These are phyloP conservation scores for Euryodendron excelsum DNA, from an alignment of 148 eudicot genomes.

Conservation along the genomic window DNA sequence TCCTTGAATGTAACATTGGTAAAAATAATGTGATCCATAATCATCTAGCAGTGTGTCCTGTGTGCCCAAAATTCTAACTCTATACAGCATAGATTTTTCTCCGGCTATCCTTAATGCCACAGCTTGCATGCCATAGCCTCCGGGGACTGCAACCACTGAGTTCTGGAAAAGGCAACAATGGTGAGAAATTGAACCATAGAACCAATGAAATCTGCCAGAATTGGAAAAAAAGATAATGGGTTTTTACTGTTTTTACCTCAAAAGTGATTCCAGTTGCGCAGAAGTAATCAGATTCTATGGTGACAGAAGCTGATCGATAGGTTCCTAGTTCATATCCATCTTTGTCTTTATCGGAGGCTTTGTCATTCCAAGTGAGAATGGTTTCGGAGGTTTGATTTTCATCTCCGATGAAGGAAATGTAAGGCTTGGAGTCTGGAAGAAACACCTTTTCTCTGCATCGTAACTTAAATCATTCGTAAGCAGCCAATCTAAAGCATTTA, in stretches of 20 bases:
- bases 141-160: conserved; percentile 55
- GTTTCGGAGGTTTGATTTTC: conserved; percentile 40
- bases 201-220: neutral
- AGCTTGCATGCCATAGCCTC: conserved; percentile 68
- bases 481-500: too few relatives aligned
- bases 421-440: conserved; percentile 65
- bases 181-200: neutral
- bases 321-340: conserved; percentile 60
- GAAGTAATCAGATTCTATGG: conserved; percentile 73
- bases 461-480: neutral
- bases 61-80: conserved; percentile 60
- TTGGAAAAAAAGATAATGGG: neutral
- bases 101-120: conserved; percentile 80
- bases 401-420: conserved; percentile 75
- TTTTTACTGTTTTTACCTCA: conserved; percentile 56
- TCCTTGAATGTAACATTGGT: conserved; percentile 72
- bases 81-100: conserved; percentile 60
- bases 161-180: conserved; percentile 38
- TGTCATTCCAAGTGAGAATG: conserved; percentile 65
- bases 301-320: conserved; percentile 63
- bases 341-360: conserved; percentile 59
- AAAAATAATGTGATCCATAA: conserved; percentile 69
- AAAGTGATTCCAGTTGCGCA: conserved; percentile 76
- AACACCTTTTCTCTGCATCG: conserved; percentile 67
- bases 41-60: conserved; percentile 91